Evolutionary conservation across 306 rosid species (phyloP).

Genomic region (Dryas alaskensis): DNA sequence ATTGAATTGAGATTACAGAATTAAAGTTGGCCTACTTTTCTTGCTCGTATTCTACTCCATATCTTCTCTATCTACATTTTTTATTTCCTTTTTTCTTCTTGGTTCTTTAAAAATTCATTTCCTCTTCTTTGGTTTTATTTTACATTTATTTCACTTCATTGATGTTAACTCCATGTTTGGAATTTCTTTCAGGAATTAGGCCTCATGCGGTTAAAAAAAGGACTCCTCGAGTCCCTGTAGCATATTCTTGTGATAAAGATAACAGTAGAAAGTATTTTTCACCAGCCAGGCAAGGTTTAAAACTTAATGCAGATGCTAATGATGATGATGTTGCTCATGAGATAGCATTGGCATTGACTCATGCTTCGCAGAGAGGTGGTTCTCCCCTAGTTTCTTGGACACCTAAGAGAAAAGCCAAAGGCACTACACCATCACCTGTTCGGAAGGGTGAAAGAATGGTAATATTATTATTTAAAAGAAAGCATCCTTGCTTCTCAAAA

Average conservation of each 20-base stretch:
- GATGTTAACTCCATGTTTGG: not conserved
- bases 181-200: conserved; percentile 52
- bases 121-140: no score
- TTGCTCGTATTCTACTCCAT: not conserved
- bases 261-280: conserved; percentile 50
- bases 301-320: conserved; percentile 43
- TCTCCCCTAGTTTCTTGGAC: conserved; percentile 60
- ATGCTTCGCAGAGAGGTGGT: conserved; percentile 77
- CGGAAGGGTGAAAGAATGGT: conserved; percentile 61
- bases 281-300: conserved; percentile 54
- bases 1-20: not conserved
- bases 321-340: conserved; percentile 66
- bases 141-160: conserved; percentile 2
- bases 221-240: conserved; percentile 89
- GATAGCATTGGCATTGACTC: conserved; percentile 74
- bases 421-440: conserved; percentile 40
- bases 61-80: not conserved
- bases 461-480: conserved; percentile 22
- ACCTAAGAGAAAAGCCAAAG: conserved; percentile 49
- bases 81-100: conserved; percentile 10
- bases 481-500: conserved; percentile 19
- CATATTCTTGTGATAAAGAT: conserved; percentile 61
- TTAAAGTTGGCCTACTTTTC: not conserved
- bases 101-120: not conserved
- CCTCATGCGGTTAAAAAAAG: conserved; percentile 92